Evolutionary conservation across 2,329 filamentous ascomycete genomes (phyloP).

Genomic region (Coniella lustricola): DNA sequence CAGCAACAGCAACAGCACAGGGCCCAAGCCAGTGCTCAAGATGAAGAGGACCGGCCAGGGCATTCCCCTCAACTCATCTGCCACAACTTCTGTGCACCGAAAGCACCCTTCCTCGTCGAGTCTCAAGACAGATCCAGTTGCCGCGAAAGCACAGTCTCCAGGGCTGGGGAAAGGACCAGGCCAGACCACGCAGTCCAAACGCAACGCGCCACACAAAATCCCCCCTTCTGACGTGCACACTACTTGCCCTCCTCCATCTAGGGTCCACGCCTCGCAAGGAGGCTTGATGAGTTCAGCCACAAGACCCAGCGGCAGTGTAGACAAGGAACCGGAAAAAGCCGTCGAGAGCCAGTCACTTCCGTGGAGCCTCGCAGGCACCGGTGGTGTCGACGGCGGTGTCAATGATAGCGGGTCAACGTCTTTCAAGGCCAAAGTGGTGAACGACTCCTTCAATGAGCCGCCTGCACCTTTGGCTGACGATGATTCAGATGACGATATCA

Average conservation of each 20-base stretch:
- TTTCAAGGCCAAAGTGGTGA: not conserved
- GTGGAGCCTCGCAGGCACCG: no score
- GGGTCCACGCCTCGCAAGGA: no score
- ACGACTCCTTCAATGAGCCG: not conserved
- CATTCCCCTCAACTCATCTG: slow-evolving; percentile 2
- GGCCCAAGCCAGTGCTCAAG: slow-evolving; percentile 9
- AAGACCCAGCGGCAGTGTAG: no score
- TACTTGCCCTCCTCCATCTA: no score
- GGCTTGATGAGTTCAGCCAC: no score
- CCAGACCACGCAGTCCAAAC: no score
- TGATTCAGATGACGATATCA: slow-evolving; percentile 9
- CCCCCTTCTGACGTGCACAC: no score
- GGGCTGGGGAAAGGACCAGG: not conserved
- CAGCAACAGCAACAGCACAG: not conserved
- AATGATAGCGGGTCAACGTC: no score
- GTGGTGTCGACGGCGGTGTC: no score
- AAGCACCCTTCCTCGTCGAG: slow-evolving; percentile 1
- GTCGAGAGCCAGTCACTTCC: no score
- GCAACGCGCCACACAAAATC: no score
- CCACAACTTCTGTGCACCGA: slow-evolving; percentile 1
- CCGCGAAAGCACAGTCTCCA: not conserved
- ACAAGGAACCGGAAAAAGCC: no score
- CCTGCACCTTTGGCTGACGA: not conserved
- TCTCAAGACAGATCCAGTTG: not conserved
- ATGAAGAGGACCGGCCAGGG: slow-evolving; percentile 16